Conservation (phyloP, 129 eudicot genomes). For the Flaveria linearis region DNA sequence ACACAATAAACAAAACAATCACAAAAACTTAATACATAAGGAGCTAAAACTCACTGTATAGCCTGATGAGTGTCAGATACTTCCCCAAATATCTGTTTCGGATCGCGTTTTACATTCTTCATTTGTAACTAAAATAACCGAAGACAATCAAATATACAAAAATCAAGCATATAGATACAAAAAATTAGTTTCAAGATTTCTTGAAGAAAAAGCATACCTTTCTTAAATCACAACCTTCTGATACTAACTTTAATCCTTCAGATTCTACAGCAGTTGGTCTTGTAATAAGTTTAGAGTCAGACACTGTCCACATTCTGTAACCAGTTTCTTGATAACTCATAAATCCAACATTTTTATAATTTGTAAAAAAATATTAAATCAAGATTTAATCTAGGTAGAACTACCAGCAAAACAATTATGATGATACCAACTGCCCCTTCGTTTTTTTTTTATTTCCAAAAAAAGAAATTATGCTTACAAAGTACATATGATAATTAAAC, state of each 20-base stretch:
- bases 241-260: slow-evolving; percentile 63
- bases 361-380: not conserved
- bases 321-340: slow-evolving; percentile 31
- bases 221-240: slow-evolving; percentile 76
- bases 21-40: not conserved
- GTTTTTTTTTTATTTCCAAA: not conserved
- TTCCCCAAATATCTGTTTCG: slow-evolving; percentile 55
- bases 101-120: slow-evolving; percentile 56
- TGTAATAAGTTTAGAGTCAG: slow-evolving; percentile 67
- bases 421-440: slow-evolving; percentile 24
- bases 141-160: slow-evolving; percentile 16
- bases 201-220: slow-evolving; percentile 46
- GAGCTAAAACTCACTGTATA: slow-evolving; percentile 55
- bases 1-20: not conserved
- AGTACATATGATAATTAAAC: slow-evolving; percentile 26
- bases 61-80: slow-evolving; percentile 70
- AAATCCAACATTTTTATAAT: not conserved
- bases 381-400: not conserved
- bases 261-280: slow-evolving; percentile 63
- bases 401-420: not conserved
- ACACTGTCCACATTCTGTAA: slow-evolving; percentile 71
- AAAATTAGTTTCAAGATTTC: slow-evolving; percentile 21
- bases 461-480: slow-evolving; percentile 4
- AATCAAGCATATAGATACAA: not conserved
- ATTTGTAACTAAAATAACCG: slow-evolving; percentile 43